Evolutionary conservation across 2,329 filamentous ascomycete genomes (phyloP).

Genomic region (Ceratocystis harringtonii): DNA sequence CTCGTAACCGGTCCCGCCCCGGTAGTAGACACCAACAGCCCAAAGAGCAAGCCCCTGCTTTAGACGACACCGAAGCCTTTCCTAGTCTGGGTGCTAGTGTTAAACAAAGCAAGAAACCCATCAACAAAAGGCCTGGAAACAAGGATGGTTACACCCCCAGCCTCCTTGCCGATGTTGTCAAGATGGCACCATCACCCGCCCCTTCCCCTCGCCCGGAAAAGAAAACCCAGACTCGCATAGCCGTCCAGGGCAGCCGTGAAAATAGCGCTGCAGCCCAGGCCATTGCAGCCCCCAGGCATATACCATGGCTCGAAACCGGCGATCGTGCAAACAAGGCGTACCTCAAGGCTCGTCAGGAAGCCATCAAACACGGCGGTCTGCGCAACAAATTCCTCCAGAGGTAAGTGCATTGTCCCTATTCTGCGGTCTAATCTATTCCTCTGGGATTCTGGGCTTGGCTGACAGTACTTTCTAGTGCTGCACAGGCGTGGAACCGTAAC

Average conservation of each 20-base stretch:
- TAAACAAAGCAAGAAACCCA: slow-evolving; percentile 78
- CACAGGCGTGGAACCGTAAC: slow-evolving; percentile 96
- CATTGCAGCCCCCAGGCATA: slow-evolving; percentile 76
- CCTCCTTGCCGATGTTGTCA: slow-evolving; percentile 84
- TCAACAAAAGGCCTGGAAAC: slow-evolving; percentile 78
- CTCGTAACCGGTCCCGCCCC: slow-evolving; percentile 65
- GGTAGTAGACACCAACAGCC: slow-evolving; percentile 53
- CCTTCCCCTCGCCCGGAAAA: slow-evolving; percentile 49
- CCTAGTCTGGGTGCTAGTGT: slow-evolving; percentile 63
- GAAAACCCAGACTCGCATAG: slow-evolving; percentile 37
- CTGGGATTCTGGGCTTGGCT: neutral
- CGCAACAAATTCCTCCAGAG: slow-evolving; percentile 95
- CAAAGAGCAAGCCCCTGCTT: slow-evolving; percentile 50
- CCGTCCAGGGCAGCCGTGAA: slow-evolving; percentile 52
- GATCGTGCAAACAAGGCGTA: slow-evolving; percentile 84
- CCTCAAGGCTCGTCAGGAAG: slow-evolving; percentile 84
- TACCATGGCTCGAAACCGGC: slow-evolving; percentile 93
- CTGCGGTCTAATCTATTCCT: neutral
- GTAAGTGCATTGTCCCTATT: slow-evolving; percentile 33
- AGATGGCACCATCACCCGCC: slow-evolving; percentile 79
- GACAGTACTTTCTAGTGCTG: slow-evolving; percentile 46
- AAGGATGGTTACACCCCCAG: slow-evolving; percentile 56
- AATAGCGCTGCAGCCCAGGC: slow-evolving; percentile 68
- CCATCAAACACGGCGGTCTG: slow-evolving; percentile 91
- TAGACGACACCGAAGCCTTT: slow-evolving; percentile 93